Conservation (phyloP, 495 filamentous ascomycete species). For the Platismatia glauca region DNA sequence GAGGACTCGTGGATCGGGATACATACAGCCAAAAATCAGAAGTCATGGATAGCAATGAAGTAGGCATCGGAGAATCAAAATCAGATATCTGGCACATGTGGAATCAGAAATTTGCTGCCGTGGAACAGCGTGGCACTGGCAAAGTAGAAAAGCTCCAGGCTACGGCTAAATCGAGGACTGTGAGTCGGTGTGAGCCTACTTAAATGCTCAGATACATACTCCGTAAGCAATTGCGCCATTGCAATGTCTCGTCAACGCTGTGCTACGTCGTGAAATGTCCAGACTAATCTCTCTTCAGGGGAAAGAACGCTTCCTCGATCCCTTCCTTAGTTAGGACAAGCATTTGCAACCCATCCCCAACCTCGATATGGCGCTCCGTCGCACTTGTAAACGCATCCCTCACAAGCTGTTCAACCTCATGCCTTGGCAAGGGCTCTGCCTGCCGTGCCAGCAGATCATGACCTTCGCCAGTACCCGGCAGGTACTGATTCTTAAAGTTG, state of each 20-base stretch:
- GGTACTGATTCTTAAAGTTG: slow-evolving; percentile 98
- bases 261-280: neutral
- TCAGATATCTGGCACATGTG: neutral
- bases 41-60: neutral
- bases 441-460: slow-evolving; percentile 64
- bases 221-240: too few relatives aligned
- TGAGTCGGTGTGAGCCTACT: neutral
- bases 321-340: slow-evolving; percentile 81
- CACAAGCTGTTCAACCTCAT: slow-evolving; percentile 75
- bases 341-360: slow-evolving; percentile 94
- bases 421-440: slow-evolving; percentile 56
- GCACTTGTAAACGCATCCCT: slow-evolving; percentile 97
- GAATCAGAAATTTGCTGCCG: neutral
- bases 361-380: slow-evolving; percentile 97
- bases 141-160: neutral
- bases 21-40: neutral
- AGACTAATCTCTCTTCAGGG: slow-evolving; percentile 81
- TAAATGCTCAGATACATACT: slow-evolving; percentile 1
- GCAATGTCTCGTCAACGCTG: neutral
- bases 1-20: neutral
- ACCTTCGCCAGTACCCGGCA: slow-evolving; percentile 77
- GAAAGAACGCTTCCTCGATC: slow-evolving; percentile 73
- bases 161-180: neutral
- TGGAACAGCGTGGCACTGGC: neutral
- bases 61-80: neutral